Evolutionary conservation across 1,284 basidiomycete genomes (phyloP).

Genomic region (Cryptococcus sp.): DNA sequence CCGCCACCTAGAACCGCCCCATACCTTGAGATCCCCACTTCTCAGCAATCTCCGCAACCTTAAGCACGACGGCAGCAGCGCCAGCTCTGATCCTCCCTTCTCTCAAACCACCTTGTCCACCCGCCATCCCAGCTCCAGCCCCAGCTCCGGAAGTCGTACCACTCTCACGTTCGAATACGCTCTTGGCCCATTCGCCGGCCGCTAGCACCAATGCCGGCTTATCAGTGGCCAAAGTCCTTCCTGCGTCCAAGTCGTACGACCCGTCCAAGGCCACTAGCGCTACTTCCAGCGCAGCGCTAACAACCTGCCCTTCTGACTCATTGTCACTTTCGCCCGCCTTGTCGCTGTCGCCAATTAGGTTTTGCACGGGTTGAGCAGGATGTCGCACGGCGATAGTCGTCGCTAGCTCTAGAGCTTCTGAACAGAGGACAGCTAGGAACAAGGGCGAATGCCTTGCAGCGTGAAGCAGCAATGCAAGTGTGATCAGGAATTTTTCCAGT

Average conservation of each 20-base stretch:
- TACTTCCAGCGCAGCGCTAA: conserved; percentile 73
- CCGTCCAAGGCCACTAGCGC: conserved; percentile 74
- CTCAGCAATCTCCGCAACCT: conserved; percentile 72
- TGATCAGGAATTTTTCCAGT: conserved; percentile 71
- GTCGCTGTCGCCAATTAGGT: conserved; percentile 42
- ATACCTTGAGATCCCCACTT: conserved; percentile 63
- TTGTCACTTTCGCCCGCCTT: conserved; percentile 2
- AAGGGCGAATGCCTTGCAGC: conserved; percentile 73
- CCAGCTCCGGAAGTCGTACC: too few species aligned
- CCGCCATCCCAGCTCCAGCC: conserved; percentile 52
- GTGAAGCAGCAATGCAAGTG: conserved; percentile 77
- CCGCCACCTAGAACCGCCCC: conserved; percentile 2
- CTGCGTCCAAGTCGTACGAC: conserved; percentile 71
- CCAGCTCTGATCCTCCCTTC: conserved; percentile 61
- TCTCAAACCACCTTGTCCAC: conserved; percentile 64
- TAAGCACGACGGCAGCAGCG: conserved; percentile 76
- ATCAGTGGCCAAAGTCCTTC: conserved; percentile 71
- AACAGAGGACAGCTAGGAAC: conserved; percentile 76
- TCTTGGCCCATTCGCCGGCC: conserved; percentile 75
- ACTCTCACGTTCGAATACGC: conserved; percentile 73
- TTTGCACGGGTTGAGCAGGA: conserved; percentile 50
- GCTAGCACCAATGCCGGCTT: conserved; percentile 70
- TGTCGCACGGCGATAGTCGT: conserved; percentile 72
- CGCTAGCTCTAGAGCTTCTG: conserved; percentile 77
- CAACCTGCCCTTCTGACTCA: conserved; percentile 63